Conservation (phyloP, 805 yeast genomes). For the Diddensiella caesifluorescens region DNA sequence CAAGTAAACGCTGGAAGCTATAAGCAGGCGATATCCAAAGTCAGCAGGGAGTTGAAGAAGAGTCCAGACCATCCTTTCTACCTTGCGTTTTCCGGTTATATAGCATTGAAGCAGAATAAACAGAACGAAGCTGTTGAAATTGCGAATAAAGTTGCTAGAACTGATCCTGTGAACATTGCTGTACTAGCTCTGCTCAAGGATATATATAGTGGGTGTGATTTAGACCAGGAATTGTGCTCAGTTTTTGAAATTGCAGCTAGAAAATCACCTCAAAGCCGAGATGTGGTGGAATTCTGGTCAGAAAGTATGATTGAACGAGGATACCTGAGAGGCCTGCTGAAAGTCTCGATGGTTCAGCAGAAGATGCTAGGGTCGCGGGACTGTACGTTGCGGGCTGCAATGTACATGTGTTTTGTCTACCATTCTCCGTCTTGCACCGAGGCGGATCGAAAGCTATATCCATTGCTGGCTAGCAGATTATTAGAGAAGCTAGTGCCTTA, state of each 20-base stretch:
- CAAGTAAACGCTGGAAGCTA: slow-evolving; percentile 52
- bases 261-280: slow-evolving; percentile 20
- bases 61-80: slow-evolving; percentile 55
- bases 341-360: slow-evolving; percentile 37
- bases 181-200: slow-evolving; percentile 26
- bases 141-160: slow-evolving; percentile 28
- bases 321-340: slow-evolving; percentile 50
- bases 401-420: slow-evolving; percentile 40
- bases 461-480: slow-evolving; percentile 55
- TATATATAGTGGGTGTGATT: slow-evolving; percentile 19
- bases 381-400: slow-evolving; percentile 33
- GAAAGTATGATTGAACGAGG: slow-evolving; percentile 42
- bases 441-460: slow-evolving; percentile 48
- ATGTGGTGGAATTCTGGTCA: slow-evolving; percentile 45
- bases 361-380: slow-evolving; percentile 21
- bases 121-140: slow-evolving; percentile 19
- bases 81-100: slow-evolving; percentile 37
- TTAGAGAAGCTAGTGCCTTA: slow-evolving; percentile 50
- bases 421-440: slow-evolving; percentile 33
- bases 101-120: slow-evolving; percentile 18
- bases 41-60: slow-evolving; percentile 45
- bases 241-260: slow-evolving; percentile 18
- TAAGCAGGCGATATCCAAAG: slow-evolving; percentile 46
- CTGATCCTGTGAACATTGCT: slow-evolving; percentile 30
- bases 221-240: slow-evolving; percentile 16